phyloP scores from a whole-genome alignment of 2,329 filamentous ascomycete genomes.

The Verticillium isaacii region DNA sequence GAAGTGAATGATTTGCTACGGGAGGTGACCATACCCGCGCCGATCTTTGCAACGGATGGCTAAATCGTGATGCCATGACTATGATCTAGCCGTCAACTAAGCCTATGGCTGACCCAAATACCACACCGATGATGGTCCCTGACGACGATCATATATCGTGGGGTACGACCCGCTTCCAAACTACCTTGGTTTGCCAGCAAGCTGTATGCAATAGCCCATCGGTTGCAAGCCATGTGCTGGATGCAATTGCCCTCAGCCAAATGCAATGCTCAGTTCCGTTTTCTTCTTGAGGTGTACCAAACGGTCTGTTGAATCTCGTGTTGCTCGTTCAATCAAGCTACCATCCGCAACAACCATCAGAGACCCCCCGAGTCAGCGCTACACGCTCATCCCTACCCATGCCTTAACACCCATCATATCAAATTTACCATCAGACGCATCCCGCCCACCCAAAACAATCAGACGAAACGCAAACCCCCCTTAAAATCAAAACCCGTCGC shows the following conservation, averaged over 20 bases:
- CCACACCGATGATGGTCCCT: not conserved
- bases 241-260: too few species aligned
- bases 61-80: not conserved
- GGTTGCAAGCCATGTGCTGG: too few species aligned
- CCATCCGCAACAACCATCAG: too few species aligned
- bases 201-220: too few species aligned
- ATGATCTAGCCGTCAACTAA: not conserved
- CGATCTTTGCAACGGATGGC: not conserved
- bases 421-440: not conserved
- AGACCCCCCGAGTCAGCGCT: not conserved
- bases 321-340: too few species aligned
- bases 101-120: not conserved
- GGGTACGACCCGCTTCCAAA: too few species aligned
- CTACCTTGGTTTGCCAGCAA: too few species aligned
- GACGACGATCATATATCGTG: not conserved
- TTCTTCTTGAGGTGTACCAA: too few species aligned
- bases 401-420: not conserved
- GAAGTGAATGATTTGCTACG: not conserved
- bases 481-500: not conserved
- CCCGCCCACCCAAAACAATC: not conserved
- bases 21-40: not conserved
- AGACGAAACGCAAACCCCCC: not conserved
- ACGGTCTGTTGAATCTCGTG: too few species aligned
- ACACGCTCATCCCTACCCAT: not conserved
- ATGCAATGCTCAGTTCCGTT: too few species aligned